Base-by-base conservation (phyloP, 345 rosid species). In the Firmiana major region DNA sequence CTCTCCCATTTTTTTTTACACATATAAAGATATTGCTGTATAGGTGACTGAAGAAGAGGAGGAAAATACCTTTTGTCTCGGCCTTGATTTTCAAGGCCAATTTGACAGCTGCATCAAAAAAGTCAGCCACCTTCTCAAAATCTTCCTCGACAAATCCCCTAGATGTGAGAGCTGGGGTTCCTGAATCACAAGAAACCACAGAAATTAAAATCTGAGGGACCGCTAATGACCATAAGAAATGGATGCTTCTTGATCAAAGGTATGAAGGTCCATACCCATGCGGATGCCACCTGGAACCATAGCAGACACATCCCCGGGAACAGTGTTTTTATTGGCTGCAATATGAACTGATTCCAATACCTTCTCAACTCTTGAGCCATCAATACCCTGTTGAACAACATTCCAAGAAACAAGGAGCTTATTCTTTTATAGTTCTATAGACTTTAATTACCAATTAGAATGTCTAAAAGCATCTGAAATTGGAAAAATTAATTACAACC, bases 201-300 rank as follows among this genome's bases (percentile, higher is more conserved):
- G 45, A 26, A 74, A 63, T 62, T 5, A 74, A 57, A 73, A 73
- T 73, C 24, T 5, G 54, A 69, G 62, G 46, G 22, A 36, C 34
- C 42, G 34, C 17, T 4, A 71, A 31, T 19, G 28, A 31, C 51
- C 72, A 79, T 21, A 62, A 77, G 40, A n/a, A 62, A 24, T 38
- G 60, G 73, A 28, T 67, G 70, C 24, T 74, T 24, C 36, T 66
- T 54, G 40, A 75, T 66, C 38, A 53, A 63, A 58, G 59, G 62
- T 49, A 24, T 64, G 51, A 38, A 77, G 36, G 43, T 58, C 59
- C 84, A 43, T 91, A 94, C 97, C 98, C 98, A 94, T 93, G 57
- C 97, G 92, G 81, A 94, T 89, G 75, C 98, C 97, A 82, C 98
- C 98, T 65, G 98, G 98, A 86, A 93, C 98, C 95, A 93, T 91